Evolutionary conservation across 768 basidiomycete species (phyloP), one percentile per base, ranked within the genome.

Genomic region (Clitopilus passeckerianus): DNA sequence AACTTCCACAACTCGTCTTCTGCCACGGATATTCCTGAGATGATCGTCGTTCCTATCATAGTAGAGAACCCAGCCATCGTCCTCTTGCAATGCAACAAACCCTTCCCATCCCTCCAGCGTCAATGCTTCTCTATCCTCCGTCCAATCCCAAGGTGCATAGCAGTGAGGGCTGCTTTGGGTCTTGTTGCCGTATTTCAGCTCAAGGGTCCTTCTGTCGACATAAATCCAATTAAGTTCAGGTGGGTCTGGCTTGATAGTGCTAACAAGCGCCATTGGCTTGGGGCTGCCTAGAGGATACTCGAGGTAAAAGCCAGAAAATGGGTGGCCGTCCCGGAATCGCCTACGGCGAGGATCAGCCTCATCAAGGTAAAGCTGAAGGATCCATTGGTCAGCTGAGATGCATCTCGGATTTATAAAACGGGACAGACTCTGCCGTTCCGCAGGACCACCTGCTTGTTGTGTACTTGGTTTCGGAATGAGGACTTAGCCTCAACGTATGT

Each of bases 151-250:
- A 12, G 69, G 69, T 0, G 67, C 70, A 14, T 63, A 66, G 50
- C 70, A 65, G 57, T 72, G 67, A 24, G 60, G n/a, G 43, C 67
- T 56, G 57, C 67, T 68, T 6, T 60, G 61, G 0, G 70, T 68
- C 60, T 69, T 72, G 64, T 71, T 72, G 15, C 70, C 71, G 46
- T 71, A 72, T 41, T 66, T 68, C 5, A 72, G 18, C 50, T 67
- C 61, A 8, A 68, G 63, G 15, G 66, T 69, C 16, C 62, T 54
- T 10, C 57, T 58, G 60, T 70, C 69, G 35, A 60, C 67, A 57
- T 69, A 72, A n/a, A 72, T 69, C 71, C 71, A 72, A 50, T 71
- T 72, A 20, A 71, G 65, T 60, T 72, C 71, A 0, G 71, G 71
- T 10, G 70, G 71, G 18, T 72, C 69, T 4, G 44, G 46, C 6